Percentiles rank a stretch among this genome's conserved stretches.
Evolutionary conservation across 768 basidiomycete genomes (phyloP).

Genomic region (Suillus plorans): DNA sequence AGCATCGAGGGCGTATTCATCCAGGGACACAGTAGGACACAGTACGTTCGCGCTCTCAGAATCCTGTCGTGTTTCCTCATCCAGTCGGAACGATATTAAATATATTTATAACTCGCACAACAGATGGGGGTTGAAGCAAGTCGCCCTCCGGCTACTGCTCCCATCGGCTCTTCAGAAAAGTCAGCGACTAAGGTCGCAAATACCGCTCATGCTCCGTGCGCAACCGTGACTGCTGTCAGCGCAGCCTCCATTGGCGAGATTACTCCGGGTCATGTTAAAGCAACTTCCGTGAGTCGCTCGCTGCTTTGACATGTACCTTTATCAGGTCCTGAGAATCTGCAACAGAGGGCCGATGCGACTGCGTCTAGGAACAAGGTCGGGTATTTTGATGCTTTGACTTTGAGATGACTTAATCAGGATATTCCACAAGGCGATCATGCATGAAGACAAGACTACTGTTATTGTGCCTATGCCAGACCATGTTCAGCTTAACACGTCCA

Average conservation of each 20-base stretch:
- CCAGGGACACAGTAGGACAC: not conserved
- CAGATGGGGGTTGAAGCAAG: slow-evolving; percentile 9
- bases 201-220: not conserved
- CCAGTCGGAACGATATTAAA: not conserved
- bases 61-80: not conserved
- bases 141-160: not conserved
- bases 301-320: not conserved
- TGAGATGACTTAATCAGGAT: not conserved
- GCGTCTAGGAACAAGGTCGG: not conserved
- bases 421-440: not conserved
- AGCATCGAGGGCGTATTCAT: not conserved
- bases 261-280: not conserved
- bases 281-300: not conserved
- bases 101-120: not conserved
- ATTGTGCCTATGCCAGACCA: not conserved
- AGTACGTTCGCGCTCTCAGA: not conserved
- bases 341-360: not conserved
- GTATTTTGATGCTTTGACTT: not conserved
- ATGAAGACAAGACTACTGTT: not conserved
- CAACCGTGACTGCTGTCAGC: not conserved
- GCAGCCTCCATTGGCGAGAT: not conserved
- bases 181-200: not conserved
- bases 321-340: not conserved
- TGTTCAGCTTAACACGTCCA: not conserved
- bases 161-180: not conserved